These are phyloP conservation scores for Diaporthe sp. DNA, from an alignment of 2,329 filamentous ascomycete species.

Conservation along the genomic window DNA sequence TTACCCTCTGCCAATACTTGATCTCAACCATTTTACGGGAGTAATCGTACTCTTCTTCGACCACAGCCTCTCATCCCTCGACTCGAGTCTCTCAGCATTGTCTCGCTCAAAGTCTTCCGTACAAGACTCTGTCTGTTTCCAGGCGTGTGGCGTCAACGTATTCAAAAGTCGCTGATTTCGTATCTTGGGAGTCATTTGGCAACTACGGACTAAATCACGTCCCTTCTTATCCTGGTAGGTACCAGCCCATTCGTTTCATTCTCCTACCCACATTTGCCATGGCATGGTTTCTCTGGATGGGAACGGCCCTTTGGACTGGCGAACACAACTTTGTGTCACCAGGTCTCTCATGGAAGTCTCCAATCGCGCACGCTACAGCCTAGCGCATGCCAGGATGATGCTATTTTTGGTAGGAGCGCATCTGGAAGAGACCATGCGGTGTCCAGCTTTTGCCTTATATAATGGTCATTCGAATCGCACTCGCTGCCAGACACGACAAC, in stretches of 20 bases:
- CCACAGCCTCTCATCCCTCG: background rate
- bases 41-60: constrained; percentile 19
- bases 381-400: too few species aligned
- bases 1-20: background rate
- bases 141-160: constrained; percentile 38
- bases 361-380: background rate
- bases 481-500: background rate
- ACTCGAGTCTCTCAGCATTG: constrained; percentile 5
- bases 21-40: constrained; percentile 13
- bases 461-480: background rate
- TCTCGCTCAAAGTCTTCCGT: constrained; percentile 7
- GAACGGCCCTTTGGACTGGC: background rate
- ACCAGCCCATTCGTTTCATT: background rate
- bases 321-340: background rate
- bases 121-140: constrained; percentile 24
- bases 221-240: constrained; percentile 21
- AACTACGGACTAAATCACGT: background rate
- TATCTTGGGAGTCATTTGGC: constrained; percentile 20
- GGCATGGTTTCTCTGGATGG: background rate
- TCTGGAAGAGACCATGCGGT: too few species aligned
- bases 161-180: constrained; percentile 34
- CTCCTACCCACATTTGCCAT: background rate
- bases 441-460: too few species aligned
- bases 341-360: too few species aligned
- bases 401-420: too few species aligned